Evolutionary conservation across 2,329 filamentous ascomycete genomes (phyloP), one percentile per base, ranked within the genome.

Genomic region (Alternaria sp.): DNA sequence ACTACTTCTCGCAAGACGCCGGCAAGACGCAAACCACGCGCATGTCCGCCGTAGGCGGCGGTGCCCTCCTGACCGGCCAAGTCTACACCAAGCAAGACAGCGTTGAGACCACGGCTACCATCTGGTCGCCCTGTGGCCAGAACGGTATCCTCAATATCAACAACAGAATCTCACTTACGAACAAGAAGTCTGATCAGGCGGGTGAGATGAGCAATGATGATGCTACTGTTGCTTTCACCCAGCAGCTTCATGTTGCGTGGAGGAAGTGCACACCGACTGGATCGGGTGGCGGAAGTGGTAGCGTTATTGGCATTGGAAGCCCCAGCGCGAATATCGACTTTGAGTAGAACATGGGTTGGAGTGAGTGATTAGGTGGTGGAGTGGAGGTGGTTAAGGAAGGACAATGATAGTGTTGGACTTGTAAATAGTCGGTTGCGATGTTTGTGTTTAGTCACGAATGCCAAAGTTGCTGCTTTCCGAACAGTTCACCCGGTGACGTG

Each of bases 71-170:
- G 53, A 72, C 75, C 44, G 79, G 73, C 55, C 69, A 75, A 33
- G 75, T 85, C 74, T 86, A 85, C 77, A 76, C 77, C 66, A 82
- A 83, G 75, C 79, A 80, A 51, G 84, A 86, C 71, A 71, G 72
- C 12, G 63, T 78, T 47, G 76, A 78, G 70, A 77, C 76, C 14
- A 77, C 75, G 1, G 73, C 75, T 3, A 73, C 71, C 45, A 68
- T 77, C 61, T 78, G 76, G 76, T 77, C 74, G 9, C 76, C 76
- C 0, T 78, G 76, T 65, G 76, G 76, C 60, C 71, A 62, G 58
- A 75, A 66, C 50, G 76, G 76, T 14, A 72, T 78, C 54, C 68
- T 78, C 45, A 77, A 77, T 61, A 71, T 78, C 63, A 78, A 78
- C 65, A 77, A 77, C 68, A 71, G 75, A 20, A 68, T 78, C 37